Percentiles rank a stretch among this genome's conserved stretches.
phyloP scores from a whole-genome alignment of 1,284 basidiomycete species.

The Quambalaria eucalypti region DNA sequence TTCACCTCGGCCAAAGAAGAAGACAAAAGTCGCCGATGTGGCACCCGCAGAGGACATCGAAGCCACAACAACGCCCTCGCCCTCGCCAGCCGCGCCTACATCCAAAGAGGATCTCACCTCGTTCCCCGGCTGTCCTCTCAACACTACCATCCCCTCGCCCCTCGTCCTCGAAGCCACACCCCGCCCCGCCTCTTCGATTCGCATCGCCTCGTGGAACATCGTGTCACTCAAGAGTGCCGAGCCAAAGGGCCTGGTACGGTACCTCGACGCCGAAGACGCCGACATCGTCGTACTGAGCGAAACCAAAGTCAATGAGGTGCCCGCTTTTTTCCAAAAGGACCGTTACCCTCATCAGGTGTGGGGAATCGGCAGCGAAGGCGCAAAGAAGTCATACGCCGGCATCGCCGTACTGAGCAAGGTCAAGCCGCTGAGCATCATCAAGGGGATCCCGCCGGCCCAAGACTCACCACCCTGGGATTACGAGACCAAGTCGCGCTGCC shows the following conservation, averaged over 20 bases:
- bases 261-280: conserved; percentile 40
- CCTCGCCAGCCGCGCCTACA: neutral
- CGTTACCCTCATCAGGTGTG: conserved; percentile 41
- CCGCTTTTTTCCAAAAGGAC: conserved; percentile 32
- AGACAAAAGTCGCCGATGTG: no score
- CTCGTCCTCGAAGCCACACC: neutral
- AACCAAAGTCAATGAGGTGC: conserved; percentile 29
- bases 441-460: conserved; percentile 54
- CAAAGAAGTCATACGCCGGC: conserved; percentile 55
- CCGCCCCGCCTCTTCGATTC: conserved; percentile 1
- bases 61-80: no score
- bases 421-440: conserved; percentile 56
- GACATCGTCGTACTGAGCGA: conserved; percentile 40
- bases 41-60: no score
- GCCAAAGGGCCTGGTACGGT: conserved; percentile 36
- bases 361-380: conserved; percentile 44
- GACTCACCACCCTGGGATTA: no score
- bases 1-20: no score
- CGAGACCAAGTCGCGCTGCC: conserved; percentile 32
- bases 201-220: conserved; percentile 41
- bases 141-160: neutral
- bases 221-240: conserved; percentile 34
- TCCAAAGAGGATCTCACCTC: neutral
- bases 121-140: neutral
- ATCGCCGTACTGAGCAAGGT: conserved; percentile 71